These are phyloP conservation scores for Colletotrichum coccodes DNA, from an alignment of 2,329 filamentous ascomycete species.

Conservation along the genomic window DNA sequence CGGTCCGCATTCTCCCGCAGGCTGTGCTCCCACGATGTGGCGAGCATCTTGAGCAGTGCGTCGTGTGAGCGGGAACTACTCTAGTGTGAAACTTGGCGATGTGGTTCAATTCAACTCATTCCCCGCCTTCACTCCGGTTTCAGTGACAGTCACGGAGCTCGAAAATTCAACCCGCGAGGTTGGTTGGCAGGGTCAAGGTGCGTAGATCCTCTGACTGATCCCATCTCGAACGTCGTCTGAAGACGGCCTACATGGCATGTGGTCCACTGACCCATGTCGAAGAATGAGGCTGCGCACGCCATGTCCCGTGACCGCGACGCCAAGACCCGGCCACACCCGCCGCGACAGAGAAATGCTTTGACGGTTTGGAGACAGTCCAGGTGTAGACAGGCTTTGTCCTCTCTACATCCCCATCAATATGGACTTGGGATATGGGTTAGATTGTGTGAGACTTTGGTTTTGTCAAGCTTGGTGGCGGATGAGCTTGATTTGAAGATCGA, in stretches of 20 bases:
- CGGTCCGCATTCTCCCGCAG: background rate
- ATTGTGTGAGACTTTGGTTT: background rate
- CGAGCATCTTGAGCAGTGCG: background rate
- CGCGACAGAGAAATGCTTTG: background rate
- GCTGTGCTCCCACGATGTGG: background rate
- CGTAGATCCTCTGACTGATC: background rate
- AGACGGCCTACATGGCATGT: background rate
- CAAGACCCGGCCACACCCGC: slow-evolving; percentile 13
- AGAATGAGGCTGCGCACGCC: slow-evolving; percentile 10
- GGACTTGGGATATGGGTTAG: background rate
- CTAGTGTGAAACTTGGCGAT: background rate
- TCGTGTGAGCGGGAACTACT: background rate
- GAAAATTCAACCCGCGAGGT: background rate
- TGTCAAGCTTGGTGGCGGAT: background rate
- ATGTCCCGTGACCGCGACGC: slow-evolving; percentile 20
- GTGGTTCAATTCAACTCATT: background rate
- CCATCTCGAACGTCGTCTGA: background rate
- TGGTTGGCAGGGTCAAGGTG: background rate
- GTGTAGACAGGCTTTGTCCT: too few relatives aligned
- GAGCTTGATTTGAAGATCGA: background rate
- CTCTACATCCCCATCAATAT: background rate
- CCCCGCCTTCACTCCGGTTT: background rate
- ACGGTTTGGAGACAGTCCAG: background rate
- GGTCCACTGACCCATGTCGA: background rate
- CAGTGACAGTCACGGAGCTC: background rate